Conservation (phyloP, 192 early-diverging fungal genomes). For the Backusella psychrophila region DNA sequence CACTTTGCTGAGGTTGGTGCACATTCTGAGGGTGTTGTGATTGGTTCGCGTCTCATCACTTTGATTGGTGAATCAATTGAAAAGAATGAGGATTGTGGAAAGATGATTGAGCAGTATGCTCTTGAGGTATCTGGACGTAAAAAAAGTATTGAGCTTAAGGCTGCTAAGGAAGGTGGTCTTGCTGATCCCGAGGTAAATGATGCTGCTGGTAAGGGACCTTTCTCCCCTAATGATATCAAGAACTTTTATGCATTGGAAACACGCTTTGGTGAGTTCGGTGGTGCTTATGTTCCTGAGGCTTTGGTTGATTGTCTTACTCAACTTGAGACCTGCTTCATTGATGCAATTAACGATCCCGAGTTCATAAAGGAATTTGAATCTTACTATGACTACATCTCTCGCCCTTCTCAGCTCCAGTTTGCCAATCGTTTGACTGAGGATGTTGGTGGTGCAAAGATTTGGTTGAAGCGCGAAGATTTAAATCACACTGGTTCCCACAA, state of each 20-base stretch:
- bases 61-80: conserved; percentile 64
- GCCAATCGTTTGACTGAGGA: conserved; percentile 83
- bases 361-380: conserved; percentile 93
- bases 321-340: conserved; percentile 80
- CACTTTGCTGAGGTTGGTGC: conserved; percentile 85
- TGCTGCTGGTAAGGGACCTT: conserved; percentile 14
- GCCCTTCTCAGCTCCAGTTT: conserved; percentile 85
- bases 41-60: conserved; percentile 90
- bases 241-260: conserved; percentile 58
- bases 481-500: conserved; percentile 99
- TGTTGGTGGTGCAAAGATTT: conserved; percentile 84
- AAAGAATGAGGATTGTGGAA: conserved; percentile 21
- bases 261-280: conserved; percentile 95
- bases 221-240: conserved; percentile 14
- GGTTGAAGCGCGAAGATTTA: conserved; percentile 98
- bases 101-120: conserved; percentile 47
- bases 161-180: conserved; percentile 36
- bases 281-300: conserved; percentile 97
- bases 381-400: conserved; percentile 90
- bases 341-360: conserved; percentile 80
- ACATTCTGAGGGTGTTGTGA: conserved; percentile 94
- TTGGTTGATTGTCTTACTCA: conserved; percentile 92
- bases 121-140: conserved; percentile 44
- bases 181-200: conserved; percentile 16
- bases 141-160: conserved; percentile 36